phyloP scores from a whole-genome alignment of 2,329 filamentous ascomycete species.

The Ascochyta lentis region DNA sequence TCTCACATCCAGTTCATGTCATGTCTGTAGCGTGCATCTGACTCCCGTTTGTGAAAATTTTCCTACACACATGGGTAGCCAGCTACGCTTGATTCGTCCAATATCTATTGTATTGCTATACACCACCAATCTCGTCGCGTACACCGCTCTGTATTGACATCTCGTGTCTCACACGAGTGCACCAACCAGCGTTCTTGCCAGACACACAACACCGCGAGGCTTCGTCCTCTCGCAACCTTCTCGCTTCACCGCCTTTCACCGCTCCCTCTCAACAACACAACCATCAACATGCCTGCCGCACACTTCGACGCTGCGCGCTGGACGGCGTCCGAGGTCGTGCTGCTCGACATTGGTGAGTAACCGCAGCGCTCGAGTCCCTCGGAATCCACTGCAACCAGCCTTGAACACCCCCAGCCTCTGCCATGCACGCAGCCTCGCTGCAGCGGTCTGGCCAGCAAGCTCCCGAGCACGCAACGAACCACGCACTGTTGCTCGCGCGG shows the following conservation, averaged over 20 bases:
- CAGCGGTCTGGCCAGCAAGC: slow-evolving; percentile 28
- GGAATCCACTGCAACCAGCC: slow-evolving; percentile 28
- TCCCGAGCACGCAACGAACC: slow-evolving; percentile 23
- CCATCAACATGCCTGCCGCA: slow-evolving; percentile 36
- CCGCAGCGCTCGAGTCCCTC: slow-evolving; percentile 24
- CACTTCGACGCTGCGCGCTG: slow-evolving; percentile 40
- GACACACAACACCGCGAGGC: slow-evolving; percentile 29
- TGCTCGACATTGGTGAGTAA: slow-evolving; percentile 66
- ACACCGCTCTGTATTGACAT: slow-evolving; percentile 40
- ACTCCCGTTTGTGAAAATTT: slow-evolving; percentile 28
- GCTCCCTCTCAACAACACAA: slow-evolving; percentile 26
- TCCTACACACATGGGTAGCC: slow-evolving; percentile 23
- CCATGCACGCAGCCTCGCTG: slow-evolving; percentile 23
- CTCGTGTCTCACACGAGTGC: slow-evolving; percentile 25
- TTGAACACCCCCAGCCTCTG: slow-evolving; percentile 18
- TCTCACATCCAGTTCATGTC: slow-evolving; percentile 14
- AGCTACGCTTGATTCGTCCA: slow-evolving; percentile 14
- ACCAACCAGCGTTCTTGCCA: slow-evolving; percentile 38
- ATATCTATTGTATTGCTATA: slow-evolving; percentile 18
- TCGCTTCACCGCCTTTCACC: slow-evolving; percentile 45
- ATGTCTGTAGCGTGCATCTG: slow-evolving; percentile 18
- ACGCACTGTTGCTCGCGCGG: slow-evolving; percentile 19
- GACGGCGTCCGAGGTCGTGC: slow-evolving; percentile 54
- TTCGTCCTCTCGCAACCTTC: slow-evolving; percentile 31
- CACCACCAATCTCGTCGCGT: slow-evolving; percentile 28